Evolutionary conservation across 2,329 filamentous ascomycete genomes (phyloP).

Genomic region (Stachybotrys echinatus): DNA sequence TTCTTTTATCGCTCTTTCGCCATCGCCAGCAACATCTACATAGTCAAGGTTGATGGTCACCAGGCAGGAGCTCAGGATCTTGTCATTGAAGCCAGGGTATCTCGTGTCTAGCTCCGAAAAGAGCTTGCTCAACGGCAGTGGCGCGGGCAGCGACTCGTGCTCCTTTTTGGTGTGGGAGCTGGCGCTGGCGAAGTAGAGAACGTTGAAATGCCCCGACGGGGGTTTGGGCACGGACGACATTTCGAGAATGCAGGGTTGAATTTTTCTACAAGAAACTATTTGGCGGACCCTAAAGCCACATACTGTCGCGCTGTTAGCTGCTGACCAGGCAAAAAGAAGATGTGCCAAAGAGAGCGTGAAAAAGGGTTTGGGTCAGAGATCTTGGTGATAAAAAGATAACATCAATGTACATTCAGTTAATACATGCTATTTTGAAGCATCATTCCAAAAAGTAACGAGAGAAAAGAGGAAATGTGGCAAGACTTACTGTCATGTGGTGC

Average conservation of each 20-base stretch:
- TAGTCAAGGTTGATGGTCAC: slow-evolving; percentile 80
- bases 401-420: slow-evolving; percentile 54
- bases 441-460: slow-evolving; percentile 29
- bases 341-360: not conserved
- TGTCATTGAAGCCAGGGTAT: slow-evolving; percentile 64
- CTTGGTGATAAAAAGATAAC: slow-evolving; percentile 62
- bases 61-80: slow-evolving; percentile 66
- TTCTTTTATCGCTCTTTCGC: slow-evolving; percentile 50
- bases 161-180: slow-evolving; percentile 65
- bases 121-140: slow-evolving; percentile 56
- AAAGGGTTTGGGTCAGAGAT: slow-evolving; percentile 55
- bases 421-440: slow-evolving; percentile 52
- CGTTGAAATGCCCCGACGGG: slow-evolving; percentile 63
- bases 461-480: not conserved
- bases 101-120: slow-evolving; percentile 63
- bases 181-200: slow-evolving; percentile 79
- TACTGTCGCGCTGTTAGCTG: no score
- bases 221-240: slow-evolving; percentile 38
- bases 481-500: no score
- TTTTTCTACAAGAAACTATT: not conserved
- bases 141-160: slow-evolving; percentile 60
- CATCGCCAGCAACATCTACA: slow-evolving; percentile 58
- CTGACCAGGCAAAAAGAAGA: not conserved
- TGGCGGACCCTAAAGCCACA: no score
- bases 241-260: not conserved